A percentile compares a stretch with the other conserved stretches of the same genome.
Conservation (phyloP, 257 asterid genomes). For the Salvia miltiorrhiza region DNA sequence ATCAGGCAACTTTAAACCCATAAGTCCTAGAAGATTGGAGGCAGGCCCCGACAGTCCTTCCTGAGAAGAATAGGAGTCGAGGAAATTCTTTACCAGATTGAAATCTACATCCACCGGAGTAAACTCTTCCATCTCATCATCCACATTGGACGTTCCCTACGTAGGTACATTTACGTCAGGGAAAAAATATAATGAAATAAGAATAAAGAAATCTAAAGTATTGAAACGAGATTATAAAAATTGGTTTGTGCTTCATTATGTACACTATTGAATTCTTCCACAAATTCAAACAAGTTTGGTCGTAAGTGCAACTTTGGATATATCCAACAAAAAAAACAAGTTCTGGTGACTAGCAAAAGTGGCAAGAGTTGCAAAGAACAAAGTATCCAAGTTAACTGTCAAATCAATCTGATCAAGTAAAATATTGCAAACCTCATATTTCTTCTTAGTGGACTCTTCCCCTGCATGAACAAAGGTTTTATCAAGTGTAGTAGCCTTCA, state of each 20-base stretch:
- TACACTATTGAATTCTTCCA: background rate
- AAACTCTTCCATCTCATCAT: constrained; percentile 65
- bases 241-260: background rate
- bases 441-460: constrained; percentile 50
- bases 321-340: background rate
- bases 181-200: background rate
- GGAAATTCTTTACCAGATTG: constrained; percentile 82
- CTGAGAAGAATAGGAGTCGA: constrained; percentile 79
- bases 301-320: background rate
- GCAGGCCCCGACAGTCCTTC: constrained; percentile 96
- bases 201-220: background rate
- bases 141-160: constrained; percentile 62
- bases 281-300: background rate
- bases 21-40: constrained; percentile 81
- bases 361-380: constrained; percentile 2
- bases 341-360: background rate
- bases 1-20: constrained; percentile 81
- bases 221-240: background rate
- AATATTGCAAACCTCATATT: constrained; percentile 50
- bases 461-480: constrained; percentile 65
- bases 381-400: constrained; percentile 5
- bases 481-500: constrained; percentile 67
- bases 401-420: background rate
- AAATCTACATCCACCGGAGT: constrained; percentile 86
- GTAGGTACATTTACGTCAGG: background rate